phyloP scores from a whole-genome alignment of 2,329 filamentous ascomycete species.

The Sporothrix dimorphospora region DNA sequence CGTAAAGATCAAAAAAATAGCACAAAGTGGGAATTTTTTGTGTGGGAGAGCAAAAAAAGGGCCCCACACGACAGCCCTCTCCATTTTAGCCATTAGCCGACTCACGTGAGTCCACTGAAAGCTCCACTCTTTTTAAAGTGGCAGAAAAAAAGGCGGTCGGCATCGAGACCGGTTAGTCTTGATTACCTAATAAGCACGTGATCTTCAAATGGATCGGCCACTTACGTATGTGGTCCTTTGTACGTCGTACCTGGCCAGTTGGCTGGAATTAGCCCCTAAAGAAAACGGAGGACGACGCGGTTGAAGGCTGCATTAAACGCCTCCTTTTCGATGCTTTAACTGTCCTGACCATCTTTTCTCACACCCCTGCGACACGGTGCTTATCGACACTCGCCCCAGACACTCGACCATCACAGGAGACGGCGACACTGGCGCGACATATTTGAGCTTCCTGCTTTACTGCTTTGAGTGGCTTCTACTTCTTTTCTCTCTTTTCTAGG shows the following conservation, averaged over 20 bases:
- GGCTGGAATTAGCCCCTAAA: background rate
- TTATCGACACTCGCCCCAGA: background rate
- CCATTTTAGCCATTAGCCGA: background rate
- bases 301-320: slow-evolving; percentile 3
- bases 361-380: background rate
- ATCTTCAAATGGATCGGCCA: too few species aligned
- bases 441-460: slow-evolving; percentile 2
- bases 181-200: background rate
- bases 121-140: background rate
- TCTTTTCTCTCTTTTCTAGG: background rate
- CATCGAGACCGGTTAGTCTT: background rate
- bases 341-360: background rate
- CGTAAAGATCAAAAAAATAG: slow-evolving; percentile 13
- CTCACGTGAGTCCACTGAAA: background rate
- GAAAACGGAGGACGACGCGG: slow-evolving; percentile 16
- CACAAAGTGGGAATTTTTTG: slow-evolving; percentile 25
- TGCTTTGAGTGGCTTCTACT: background rate
- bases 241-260: background rate
- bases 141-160: slow-evolving; percentile 25
- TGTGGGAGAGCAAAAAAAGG: slow-evolving; percentile 24
- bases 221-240: slow-evolving; percentile 4
- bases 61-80: slow-evolving; percentile 28
- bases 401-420: slow-evolving; percentile 5
- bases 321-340: slow-evolving; percentile 21
- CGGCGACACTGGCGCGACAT: background rate